Evolutionary conservation across 768 basidiomycete genomes (phyloP), one percentile per base, ranked within the genome.

Genomic region (Lactarius hengduanensis): DNA sequence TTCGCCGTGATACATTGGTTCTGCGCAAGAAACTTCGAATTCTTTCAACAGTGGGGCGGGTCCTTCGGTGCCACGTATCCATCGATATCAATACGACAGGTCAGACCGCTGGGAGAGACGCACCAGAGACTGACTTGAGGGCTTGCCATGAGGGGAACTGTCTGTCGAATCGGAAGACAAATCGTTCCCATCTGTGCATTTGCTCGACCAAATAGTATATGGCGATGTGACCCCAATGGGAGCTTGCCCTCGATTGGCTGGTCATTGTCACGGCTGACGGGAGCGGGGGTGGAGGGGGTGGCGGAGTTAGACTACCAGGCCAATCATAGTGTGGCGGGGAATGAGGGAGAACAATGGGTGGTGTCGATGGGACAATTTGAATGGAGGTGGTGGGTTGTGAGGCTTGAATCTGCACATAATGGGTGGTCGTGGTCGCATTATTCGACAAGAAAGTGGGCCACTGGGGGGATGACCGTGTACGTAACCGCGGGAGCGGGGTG

Each of bases 121-220:
- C 67, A 90, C 90, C 89, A 60, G 81, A 82, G 71, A 92, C 86
- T 20, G 86, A 84, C 73, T 89, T 89, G 69, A 93, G 80, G 9
- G 91, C 90, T 64, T 80, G 79, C 77, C 91, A 83, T 4, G 90
- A 90, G 20, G 85, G 77, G 75, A 92, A 92, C 40, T 87, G 87
- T 73, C 85, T 88, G 72, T 91, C 89, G 70, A 90, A 92, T 50
- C 87, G 79, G 72, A 93, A 92, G 13, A 92, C 82, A 71, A 93
- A 93, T 28, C 90, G 81, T 72, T 89, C 82, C 91, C 91, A 93
- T 34, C 91, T 83, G 69, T 86, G 85, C 86, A 92, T 92, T 73
- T 91, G 88, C 70, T 90, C 85, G 2, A 88, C 86, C 26, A 93
- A 76, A 73, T 92, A 93, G 74, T 82, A 91, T 55, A 92, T 85